Percentiles rank a stretch among this genome's conserved stretches.
Conservation (phyloP, 257 asterid species). For the Scutellaria minor region DNA sequence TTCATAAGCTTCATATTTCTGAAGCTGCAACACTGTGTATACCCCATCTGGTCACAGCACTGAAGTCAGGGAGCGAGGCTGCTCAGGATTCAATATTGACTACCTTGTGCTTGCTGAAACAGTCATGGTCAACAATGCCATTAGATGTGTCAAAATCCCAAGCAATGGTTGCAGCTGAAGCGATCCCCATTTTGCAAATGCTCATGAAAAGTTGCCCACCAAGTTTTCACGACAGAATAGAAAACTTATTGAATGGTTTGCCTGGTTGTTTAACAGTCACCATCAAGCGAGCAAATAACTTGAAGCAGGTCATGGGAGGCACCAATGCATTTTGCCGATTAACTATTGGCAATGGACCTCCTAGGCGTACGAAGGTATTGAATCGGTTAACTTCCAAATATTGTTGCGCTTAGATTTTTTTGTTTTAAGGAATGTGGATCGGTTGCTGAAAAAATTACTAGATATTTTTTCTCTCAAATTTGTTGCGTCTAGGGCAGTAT, state of each 20-base stretch:
- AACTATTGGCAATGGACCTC: constrained; percentile 73
- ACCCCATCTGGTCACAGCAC: constrained; percentile 73
- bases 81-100: constrained; percentile 69
- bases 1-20: constrained; percentile 70
- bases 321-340: constrained; percentile 76
- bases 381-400: constrained; percentile 3
- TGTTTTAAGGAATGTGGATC: not conserved
- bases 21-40: constrained; percentile 80
- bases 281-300: constrained; percentile 66
- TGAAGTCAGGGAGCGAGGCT: constrained; percentile 71
- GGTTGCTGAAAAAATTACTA: not conserved
- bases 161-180: constrained; percentile 81
- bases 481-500: not conserved
- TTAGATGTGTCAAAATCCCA: constrained; percentile 76
- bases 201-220: constrained; percentile 68
- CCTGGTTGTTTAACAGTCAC: constrained; percentile 92
- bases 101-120: constrained; percentile 72
- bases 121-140: constrained; percentile 84
- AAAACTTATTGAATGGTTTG: constrained; percentile 68
- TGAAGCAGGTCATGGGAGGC: constrained; percentile 73
- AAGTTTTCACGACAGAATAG: constrained; percentile 69
- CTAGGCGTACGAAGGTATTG: constrained; percentile 80
- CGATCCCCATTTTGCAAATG: constrained; percentile 78
- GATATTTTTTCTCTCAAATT: too few species aligned
- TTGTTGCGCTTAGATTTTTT: not conserved